Evolutionary conservation across 2,329 filamentous ascomycete genomes (phyloP), one percentile per base, ranked within the genome.

Genomic region (Periglandula ipomoeae): DNA sequence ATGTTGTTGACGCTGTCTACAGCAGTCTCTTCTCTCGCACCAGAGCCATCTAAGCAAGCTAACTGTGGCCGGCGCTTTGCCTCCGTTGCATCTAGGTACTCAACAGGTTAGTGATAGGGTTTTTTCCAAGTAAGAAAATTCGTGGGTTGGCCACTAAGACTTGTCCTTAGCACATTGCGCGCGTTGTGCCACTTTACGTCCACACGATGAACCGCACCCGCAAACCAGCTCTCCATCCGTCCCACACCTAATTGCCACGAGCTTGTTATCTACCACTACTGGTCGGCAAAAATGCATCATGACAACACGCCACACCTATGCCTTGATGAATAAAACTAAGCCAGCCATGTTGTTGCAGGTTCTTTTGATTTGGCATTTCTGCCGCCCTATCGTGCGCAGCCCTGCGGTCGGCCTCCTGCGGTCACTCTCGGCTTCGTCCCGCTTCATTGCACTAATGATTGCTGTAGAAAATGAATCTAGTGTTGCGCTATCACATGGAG

Each of bases 1-100:
- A 90, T 67, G 89, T 98, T 71, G 91, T 97, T 68, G 93, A 98
- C 70, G 91, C 91, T 63, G 89, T 98, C 72, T 98, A 97, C 82
- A 93, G 88, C 81, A 94, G 87, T 78, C 81, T 95, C 70, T 95
- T 93, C 75, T 87, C 85, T 69, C 84, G 87, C 67, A 87, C 85
- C 60, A 86, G 86, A 70, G 85, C 85, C 67, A 87, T 89, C 60
- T 90, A 76, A 74, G 24, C 20, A 42, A 72, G 72, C 75, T 80
- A 79, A 78, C 76, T 56, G 64, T 69, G 70, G 69, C 52, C 50
- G 50, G 53, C 52, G 37, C 34, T 67, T 65, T 65, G 63, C 64
- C 65, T 60, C 66, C 55, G 50, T 57, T 59, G 59, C 43, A 67
- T 76, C 62, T 78, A 78, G 75, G 74, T 74, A 68, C 58, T 58